Evolutionary conservation across 1,139 yeast species (phyloP).

Genomic region (Arxiozyma slooffiae): DNA sequence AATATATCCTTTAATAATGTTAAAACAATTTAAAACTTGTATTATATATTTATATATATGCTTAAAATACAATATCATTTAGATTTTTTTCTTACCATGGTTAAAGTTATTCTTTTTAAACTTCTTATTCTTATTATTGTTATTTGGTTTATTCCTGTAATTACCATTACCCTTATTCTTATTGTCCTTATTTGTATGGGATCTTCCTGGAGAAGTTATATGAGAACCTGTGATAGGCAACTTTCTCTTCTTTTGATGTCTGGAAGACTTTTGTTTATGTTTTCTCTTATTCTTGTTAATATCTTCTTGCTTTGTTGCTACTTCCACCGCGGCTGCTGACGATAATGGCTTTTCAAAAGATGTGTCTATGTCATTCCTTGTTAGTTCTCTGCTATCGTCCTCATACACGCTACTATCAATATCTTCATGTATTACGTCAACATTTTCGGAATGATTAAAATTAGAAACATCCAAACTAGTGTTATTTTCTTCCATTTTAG

Average conservation of each 20-base stretch:
- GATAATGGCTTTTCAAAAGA: not conserved
- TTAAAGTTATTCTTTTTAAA: not conserved
- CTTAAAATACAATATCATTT: too few relatives aligned
- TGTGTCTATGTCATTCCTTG: not conserved
- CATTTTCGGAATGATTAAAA: not conserved
- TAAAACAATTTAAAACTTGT: not conserved
- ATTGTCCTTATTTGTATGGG: not conserved
- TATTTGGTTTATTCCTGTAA: not conserved
- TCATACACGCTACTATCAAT: not conserved
- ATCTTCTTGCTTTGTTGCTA: not conserved
- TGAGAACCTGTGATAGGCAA: not conserved
- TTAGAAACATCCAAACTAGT: not conserved
- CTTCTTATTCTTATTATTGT: not conserved
- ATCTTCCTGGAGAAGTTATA: not conserved
- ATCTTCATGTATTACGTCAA: too few relatives aligned
- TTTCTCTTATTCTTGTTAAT: not conserved
- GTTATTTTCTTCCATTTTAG: not conserved
- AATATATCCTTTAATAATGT: too few relatives aligned
- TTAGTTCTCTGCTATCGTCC: not conserved
- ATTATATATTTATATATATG: too few relatives aligned
- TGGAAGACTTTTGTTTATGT: not conserved
- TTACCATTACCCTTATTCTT: not conserved
- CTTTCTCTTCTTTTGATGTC: not conserved
- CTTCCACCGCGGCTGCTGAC: not conserved
- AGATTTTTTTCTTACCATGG: not conserved